These are phyloP conservation scores for Talaromyces marneffei DNA, from an alignment of 2,329 filamentous ascomycete genomes.

Conservation along the genomic window DNA sequence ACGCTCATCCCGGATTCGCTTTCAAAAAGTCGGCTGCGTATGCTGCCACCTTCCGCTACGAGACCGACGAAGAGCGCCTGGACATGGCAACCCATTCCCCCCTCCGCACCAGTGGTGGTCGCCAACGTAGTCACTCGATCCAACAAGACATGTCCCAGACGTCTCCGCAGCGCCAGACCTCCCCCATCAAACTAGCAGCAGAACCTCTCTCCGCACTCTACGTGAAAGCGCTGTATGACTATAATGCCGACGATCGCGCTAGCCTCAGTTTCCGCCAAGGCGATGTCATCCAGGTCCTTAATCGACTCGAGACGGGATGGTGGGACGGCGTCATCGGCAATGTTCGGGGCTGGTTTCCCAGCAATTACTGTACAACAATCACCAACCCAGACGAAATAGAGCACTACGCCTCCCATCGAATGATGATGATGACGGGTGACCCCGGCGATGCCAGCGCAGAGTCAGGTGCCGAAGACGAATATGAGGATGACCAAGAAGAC, in stretches of 20 bases:
- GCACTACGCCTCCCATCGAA: constrained; percentile 53
- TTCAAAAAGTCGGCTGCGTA: constrained; percentile 31
- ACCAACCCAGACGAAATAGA: constrained; percentile 67
- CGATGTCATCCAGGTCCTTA: constrained; percentile 97
- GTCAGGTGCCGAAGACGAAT: constrained; percentile 53
- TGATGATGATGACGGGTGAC: constrained; percentile 26
- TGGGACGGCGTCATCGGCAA: constrained; percentile 99
- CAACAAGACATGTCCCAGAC: constrained; percentile 20
- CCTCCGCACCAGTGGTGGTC: constrained; percentile 25
- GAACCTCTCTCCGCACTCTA: constrained; percentile 57
- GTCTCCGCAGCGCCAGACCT: constrained; percentile 22
- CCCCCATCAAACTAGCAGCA: constrained; percentile 32
- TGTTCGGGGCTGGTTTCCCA: constrained; percentile 96
- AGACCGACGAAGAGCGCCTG: constrained; percentile 19
- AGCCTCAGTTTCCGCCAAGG: constrained; percentile 95
- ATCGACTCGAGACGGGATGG: constrained; percentile 96
- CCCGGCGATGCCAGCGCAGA: constrained; percentile 49
- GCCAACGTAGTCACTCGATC: constrained; percentile 28
- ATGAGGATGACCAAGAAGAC: constrained; percentile 60
- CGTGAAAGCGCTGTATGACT: constrained; percentile 94
- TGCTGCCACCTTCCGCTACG: constrained; percentile 39
- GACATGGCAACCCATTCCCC: constrained; percentile 25
- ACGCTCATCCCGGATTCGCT: constrained; percentile 29
- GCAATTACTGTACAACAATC: constrained; percentile 94
- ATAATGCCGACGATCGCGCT: constrained; percentile 93